Evolutionary conservation across 2,329 filamentous ascomycete genomes (phyloP), one percentile per base, ranked within the genome.

Genomic region (Gyromitra esculenta): DNA sequence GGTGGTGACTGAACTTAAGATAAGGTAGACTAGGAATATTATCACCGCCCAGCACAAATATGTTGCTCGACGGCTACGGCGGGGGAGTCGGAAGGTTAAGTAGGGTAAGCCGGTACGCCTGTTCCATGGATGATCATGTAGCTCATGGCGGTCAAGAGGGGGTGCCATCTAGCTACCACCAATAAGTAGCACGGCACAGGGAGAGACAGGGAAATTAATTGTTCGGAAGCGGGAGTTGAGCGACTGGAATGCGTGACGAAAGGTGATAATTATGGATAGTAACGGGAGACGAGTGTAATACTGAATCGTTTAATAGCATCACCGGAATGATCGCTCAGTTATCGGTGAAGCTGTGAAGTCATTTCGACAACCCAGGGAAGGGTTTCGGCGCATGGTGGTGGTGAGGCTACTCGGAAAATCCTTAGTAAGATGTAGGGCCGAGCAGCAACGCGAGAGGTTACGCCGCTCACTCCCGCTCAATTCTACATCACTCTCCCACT

Each of bases 31-130:
- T 25, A 72, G 25, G 48, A 69, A 57, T 50, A 77, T 60, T 63
- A 77, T 63, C 18, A 78, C 21, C 4, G 70, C 60, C 68, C 67
- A 78, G 25, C 75, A 79, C 39, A 73, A 39, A 45, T 65, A 72
- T 21, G 73, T 78, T 70, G 77, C 70, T 57, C 79, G 78, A 35
- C 79, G 78, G 37, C 76, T 79, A 18, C 79, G 77, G 52, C 79
- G 79, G 8, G 78, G 77, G 48, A 79, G 64, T 15, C 77, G 79
- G 31, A 76, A 74, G 18, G 43, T 43, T 62, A 57, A 50, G 21
- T 70, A 69, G 18, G 67, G 21, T 50, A 70, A 76, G 15, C 63
- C 62, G 48, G 62, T 52, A 41, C 73, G 68, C 6, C 45, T 35
- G 54, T 74, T 75, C 68, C 68, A 74, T 41, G 71, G n/a, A 21